phyloP scores from a whole-genome alignment of 192 early-diverging fungal species.

The Mortierella hygrophila region DNA sequence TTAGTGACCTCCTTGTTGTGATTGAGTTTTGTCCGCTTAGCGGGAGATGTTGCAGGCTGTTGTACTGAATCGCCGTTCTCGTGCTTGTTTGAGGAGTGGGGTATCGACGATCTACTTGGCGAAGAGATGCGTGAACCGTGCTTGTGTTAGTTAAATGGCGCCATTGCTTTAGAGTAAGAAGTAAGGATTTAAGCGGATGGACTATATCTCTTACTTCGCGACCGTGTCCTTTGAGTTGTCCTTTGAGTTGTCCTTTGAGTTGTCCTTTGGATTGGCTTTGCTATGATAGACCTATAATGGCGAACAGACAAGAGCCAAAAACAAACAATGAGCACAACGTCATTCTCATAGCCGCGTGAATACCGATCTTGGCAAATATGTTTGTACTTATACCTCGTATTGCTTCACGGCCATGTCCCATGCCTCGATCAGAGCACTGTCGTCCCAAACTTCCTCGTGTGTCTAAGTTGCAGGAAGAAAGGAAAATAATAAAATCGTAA shows the following conservation, averaged over 20 bases:
- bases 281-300: slow-evolving; percentile 9
- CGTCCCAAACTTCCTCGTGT: slow-evolving; percentile 70
- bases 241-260: slow-evolving; percentile 17
- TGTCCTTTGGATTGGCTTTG: slow-evolving; percentile 19
- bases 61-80: not conserved
- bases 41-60: not conserved
- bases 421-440: slow-evolving; percentile 69
- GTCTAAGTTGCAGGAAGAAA: slow-evolving; percentile 11
- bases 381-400: slow-evolving; percentile 57
- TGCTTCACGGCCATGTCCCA: slow-evolving; percentile 73
- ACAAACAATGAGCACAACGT: not conserved
- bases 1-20: not conserved
- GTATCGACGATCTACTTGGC: not conserved
- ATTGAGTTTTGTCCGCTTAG: slow-evolving; percentile 12
- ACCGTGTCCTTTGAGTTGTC: slow-evolving; percentile 13
- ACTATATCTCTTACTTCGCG: not conserved
- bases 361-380: not conserved
- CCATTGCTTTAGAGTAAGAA: not conserved
- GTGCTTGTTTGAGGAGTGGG: not conserved
- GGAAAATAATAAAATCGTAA: not conserved
- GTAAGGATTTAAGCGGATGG: not conserved
- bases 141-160: not conserved
- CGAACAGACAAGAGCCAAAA: not conserved
- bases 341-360: too few relatives aligned
- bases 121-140: not conserved